Evolutionary conservation across 75 land plant species (phyloP), one percentile per base, ranked within the genome.

Genomic region (Gnetum montanum): DNA sequence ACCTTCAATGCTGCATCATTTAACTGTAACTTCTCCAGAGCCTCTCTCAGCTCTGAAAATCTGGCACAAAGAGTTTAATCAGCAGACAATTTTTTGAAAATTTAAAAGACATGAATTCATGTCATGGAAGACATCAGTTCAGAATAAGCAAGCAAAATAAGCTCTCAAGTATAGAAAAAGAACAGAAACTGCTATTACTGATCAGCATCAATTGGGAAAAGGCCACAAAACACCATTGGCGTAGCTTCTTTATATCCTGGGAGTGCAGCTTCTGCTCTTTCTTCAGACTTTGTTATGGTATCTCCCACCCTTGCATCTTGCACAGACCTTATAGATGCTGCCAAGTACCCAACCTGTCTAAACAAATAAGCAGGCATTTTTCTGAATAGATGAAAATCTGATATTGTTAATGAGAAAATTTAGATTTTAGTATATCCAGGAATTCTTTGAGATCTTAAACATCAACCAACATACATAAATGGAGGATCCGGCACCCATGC

Each of bases 301-400:
- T 95, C 99, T 48, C 99, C 99, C 49, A 95, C 99, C 49, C 99
- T 78, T 31, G 99, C 99, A 81, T 95, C 99, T 44, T 88, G 83
- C 13, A 95, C 99, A 37, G 99, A 86, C 61, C 97, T 73, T 63
- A 95, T 95, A 24, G 99, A 90, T 54, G 99, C 99, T 35, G 99
- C 77, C 41, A 95, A 67, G 54, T 95, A 95, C 3, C 99, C 99
- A 30, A 95, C 99, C 96, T 90, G 52, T 16, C 54, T n/a, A 46
- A 22, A 36, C 13, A 40, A 8, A 48, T 34, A 33, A 1, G 31
- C 46, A 15, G n/a, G 13, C 30, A 40, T 30, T 7, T 33, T 18
- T 6, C 3, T 24, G 62, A 20, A 34, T 49, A 33, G 4, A 61
- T n/a, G 37, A 0, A n/a, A n/a, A n/a, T n/a, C n/a, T n/a, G n/a